Conservation (phyloP, 257 asterid species). For the Solanum appendiculatum region DNA sequence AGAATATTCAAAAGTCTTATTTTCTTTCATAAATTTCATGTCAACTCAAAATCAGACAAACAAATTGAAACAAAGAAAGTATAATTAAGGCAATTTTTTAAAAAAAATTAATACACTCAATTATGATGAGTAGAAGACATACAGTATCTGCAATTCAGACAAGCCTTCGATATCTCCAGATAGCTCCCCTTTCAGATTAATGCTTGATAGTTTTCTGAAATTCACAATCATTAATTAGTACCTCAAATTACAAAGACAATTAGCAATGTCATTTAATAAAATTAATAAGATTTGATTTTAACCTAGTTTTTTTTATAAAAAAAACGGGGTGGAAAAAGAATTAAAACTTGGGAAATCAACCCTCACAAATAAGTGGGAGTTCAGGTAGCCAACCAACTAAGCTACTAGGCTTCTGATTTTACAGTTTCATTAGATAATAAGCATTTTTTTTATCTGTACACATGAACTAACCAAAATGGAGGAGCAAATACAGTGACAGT, state of each 20-base stretch:
- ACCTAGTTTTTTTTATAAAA: too few species aligned
- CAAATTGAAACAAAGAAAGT: too few species aligned
- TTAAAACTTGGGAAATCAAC: too few species aligned
- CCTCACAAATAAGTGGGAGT: too few species aligned
- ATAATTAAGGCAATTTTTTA: too few species aligned
- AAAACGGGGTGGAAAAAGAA: too few species aligned
- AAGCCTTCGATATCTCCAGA: constrained; percentile 2
- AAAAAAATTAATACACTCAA: too few species aligned
- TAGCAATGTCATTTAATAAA: background rate
- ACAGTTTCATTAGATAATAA: background rate
- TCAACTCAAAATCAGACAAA: background rate
- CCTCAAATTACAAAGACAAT: background rate
- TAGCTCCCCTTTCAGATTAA: background rate
- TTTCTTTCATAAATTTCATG: too few species aligned
- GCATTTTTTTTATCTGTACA: background rate
- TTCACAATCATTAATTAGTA: background rate
- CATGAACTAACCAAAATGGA: background rate
- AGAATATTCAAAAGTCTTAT: too few species aligned
- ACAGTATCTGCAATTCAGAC: background rate
- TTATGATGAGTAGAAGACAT: background rate
- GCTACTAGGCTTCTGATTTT: too few species aligned
- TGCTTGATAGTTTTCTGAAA: constrained; percentile 1
- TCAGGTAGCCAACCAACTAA: too few species aligned
- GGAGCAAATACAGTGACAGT: background rate
- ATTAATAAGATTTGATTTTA: background rate